A percentile compares a stretch with the other conserved stretches of the same genome.
These are phyloP conservation scores for Sclerotinia trifoliorum DNA, from an alignment of 2,329 filamentous ascomycete species.

Conservation along the genomic window DNA sequence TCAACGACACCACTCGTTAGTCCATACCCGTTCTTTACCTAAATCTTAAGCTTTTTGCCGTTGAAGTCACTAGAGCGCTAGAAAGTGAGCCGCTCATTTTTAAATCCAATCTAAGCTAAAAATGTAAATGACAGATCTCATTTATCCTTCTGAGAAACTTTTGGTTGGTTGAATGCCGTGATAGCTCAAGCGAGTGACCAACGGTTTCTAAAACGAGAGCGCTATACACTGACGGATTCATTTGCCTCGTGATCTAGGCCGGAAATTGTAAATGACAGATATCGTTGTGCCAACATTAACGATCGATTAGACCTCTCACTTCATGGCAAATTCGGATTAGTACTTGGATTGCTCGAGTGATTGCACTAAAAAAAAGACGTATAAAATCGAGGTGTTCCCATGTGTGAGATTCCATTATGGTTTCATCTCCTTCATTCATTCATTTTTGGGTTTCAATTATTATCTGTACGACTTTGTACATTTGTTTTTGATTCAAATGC, in stretches of 20 bases:
- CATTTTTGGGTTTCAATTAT: neutral
- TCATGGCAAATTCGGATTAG: neutral
- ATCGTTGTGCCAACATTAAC: neutral
- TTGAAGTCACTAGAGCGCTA: neutral
- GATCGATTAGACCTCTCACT: neutral
- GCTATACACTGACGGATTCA: neutral
- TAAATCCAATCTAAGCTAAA: neutral
- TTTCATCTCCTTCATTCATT: neutral
- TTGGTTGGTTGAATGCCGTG: neutral
- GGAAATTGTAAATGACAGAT: neutral
- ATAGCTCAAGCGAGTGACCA: neutral
- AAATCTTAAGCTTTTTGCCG: neutral
- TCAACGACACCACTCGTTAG: neutral
- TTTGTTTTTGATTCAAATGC: too few relatives aligned
- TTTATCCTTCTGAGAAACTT: neutral
- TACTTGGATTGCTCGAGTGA: neutral
- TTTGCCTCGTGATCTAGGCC: neutral
- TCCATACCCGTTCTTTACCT: neutral
- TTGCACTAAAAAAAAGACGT: neutral
- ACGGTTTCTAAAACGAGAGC: neutral
- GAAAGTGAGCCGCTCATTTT: neutral
- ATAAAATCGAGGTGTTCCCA: neutral
- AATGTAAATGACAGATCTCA: neutral
- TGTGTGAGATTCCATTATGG: too few relatives aligned
- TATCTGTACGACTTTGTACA: too few relatives aligned